These are phyloP conservation scores for Sporisorium reilianum DNA, from an alignment of 1,284 basidiomycete genomes.

Conservation along the genomic window DNA sequence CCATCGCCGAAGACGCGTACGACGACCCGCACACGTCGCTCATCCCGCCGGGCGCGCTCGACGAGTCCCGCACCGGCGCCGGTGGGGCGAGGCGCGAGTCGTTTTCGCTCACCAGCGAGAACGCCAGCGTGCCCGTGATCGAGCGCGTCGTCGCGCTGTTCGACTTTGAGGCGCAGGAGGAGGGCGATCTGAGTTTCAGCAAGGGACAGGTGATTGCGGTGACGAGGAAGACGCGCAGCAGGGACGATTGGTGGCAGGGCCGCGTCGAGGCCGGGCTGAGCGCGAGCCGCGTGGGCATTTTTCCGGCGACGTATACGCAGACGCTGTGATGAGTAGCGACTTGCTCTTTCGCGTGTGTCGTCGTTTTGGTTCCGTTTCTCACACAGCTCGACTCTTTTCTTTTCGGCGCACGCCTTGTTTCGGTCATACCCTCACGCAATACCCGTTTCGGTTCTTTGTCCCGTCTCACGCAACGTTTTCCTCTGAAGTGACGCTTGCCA, in stretches of 20 bases:
- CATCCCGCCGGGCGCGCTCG: conserved; percentile 10
- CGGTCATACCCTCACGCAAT: too few relatives aligned
- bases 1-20: conserved; percentile 28
- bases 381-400: too few relatives aligned
- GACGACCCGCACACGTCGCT: conserved; percentile 18
- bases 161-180: conserved; percentile 62
- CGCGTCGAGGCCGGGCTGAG: conserved; percentile 43
- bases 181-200: conserved; percentile 59
- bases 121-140: conserved; percentile 34
- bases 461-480: too few relatives aligned
- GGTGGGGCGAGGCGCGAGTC: conserved; percentile 11
- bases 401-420: too few relatives aligned
- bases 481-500: too few relatives aligned
- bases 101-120: conserved; percentile 29
- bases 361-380: too few relatives aligned
- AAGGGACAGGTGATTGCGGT: conserved; percentile 66
- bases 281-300: conserved; percentile 38
- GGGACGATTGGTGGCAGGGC: conserved; percentile 67
- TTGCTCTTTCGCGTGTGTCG: too few relatives aligned
- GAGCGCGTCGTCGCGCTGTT: conserved; percentile 60
- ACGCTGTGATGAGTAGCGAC: conserved; percentile 15
- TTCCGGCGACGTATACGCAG: conserved; percentile 45
- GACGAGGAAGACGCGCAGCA: conserved; percentile 52
- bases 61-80: conserved; percentile 6
- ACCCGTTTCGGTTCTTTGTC: too few relatives aligned